A percentile compares a stretch with the other conserved stretches of the same genome.
Conservation (phyloP, 768 basidiomycete species). For the Guyanaporus albipodus region DNA sequence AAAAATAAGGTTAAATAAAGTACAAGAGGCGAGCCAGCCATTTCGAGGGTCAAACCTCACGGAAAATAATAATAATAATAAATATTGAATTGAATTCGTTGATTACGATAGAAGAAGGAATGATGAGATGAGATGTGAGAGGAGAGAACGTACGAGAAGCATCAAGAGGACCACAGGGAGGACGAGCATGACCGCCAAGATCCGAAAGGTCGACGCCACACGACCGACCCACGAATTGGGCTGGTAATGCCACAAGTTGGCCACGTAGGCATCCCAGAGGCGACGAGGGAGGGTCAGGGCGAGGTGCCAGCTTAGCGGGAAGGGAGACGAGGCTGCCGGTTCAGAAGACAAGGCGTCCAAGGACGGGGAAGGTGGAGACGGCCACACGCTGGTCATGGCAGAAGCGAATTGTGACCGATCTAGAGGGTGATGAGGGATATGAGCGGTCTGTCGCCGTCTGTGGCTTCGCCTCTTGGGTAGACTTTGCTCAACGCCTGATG, state of each 20-base stretch:
- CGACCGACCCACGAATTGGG: slow-evolving; percentile 64
- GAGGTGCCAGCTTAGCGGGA: slow-evolving; percentile 16
- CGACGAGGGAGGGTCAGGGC: slow-evolving; percentile 31
- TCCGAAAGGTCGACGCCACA: slow-evolving; percentile 57
- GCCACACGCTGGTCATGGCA: slow-evolving; percentile 11
- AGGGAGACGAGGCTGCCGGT: slow-evolving; percentile 14
- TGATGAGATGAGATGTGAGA: slow-evolving; percentile 1
- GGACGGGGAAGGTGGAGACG: slow-evolving; percentile 3
- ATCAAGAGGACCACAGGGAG: slow-evolving; percentile 56
- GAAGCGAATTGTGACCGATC: slow-evolving; percentile 6
- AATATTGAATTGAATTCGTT: slow-evolving; percentile 1
- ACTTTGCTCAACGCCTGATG: slow-evolving; percentile 5
- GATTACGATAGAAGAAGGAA: slow-evolving; percentile 9
- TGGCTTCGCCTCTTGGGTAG: slow-evolving; percentile 2
- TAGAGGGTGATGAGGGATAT: not conserved
- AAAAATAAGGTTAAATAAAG: slow-evolving; percentile 11
- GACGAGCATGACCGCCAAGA: slow-evolving; percentile 53
- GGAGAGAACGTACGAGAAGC: slow-evolving; percentile 50
- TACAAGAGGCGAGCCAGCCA: slow-evolving; percentile 3
- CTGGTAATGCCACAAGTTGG: slow-evolving; percentile 61
- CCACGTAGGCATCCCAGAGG: slow-evolving; percentile 58
- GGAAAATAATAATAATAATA: no score
- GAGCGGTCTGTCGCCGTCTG: not conserved
- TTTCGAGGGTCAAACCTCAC: not conserved
- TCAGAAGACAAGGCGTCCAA: slow-evolving; percentile 4